These are phyloP conservation scores for Populus davidiana DNA, from an alignment of 345 rosid genomes.

Conservation along the genomic window DNA sequence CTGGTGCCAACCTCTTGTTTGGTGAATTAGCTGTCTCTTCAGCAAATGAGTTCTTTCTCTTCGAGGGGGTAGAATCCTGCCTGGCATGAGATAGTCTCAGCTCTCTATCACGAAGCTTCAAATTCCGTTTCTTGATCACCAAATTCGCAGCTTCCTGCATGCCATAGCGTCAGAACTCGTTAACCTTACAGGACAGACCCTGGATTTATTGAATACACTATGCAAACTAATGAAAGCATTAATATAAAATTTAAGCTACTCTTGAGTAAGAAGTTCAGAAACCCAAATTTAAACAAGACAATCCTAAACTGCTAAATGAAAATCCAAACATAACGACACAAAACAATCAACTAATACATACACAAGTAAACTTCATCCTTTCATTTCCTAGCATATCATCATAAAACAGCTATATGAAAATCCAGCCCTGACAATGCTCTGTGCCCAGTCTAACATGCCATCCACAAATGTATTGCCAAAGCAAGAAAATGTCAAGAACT, in stretches of 20 bases:
- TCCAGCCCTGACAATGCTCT: neutral
- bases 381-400: neutral
- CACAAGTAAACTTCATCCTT: neutral
- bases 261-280: neutral
- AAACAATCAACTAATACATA: neutral
- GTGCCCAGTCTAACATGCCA: neutral
- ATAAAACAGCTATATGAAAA: neutral
- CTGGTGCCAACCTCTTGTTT: constrained; percentile 43
- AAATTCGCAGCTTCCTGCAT: constrained; percentile 75
- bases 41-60: constrained; percentile 49
- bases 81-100: constrained; percentile 61
- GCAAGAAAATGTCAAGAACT: neutral
- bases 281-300: neutral
- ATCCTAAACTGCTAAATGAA: neutral
- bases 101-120: constrained; percentile 77
- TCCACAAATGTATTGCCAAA: neutral
- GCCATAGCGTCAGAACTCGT: neutral
- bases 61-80: constrained; percentile 57
- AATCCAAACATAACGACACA: neutral
- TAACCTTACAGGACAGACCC: neutral
- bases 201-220: neutral
- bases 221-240: neutral
- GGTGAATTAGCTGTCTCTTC: constrained; percentile 35
- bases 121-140: constrained; percentile 51
- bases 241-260: neutral